phyloP scores from a whole-genome alignment of 1,284 basidiomycete genomes.

The Fomitopsis betulina region DNA sequence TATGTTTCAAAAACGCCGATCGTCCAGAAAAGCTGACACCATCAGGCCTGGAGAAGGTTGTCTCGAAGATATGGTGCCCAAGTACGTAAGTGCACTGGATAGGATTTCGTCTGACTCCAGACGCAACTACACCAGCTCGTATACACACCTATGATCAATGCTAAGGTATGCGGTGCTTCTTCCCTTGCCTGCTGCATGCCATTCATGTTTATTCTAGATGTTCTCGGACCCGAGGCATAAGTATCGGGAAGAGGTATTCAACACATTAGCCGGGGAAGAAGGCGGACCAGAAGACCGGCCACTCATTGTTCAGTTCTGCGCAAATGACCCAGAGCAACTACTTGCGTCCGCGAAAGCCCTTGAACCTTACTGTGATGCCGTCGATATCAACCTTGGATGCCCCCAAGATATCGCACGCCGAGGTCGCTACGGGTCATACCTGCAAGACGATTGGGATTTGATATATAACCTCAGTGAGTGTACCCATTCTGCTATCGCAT shows the following conservation, averaged over 20 bases:
- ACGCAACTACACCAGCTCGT: conserved; percentile 46
- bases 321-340: conserved; percentile 81
- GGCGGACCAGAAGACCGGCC: conserved; percentile 73
- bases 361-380: conserved; percentile 79
- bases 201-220: conserved; percentile 37
- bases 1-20: conserved; percentile 35
- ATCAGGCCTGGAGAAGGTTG: conserved; percentile 86
- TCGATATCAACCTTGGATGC: conserved; percentile 95
- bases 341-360: conserved; percentile 73
- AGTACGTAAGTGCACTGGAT: conserved; percentile 33
- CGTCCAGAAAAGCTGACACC: neutral
- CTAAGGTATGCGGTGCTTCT: conserved; percentile 55
- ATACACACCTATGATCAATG: conserved; percentile 98
- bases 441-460: conserved; percentile 94
- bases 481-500: neutral
- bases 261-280: conserved; percentile 65
- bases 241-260: conserved; percentile 65
- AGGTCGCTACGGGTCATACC: conserved; percentile 86
- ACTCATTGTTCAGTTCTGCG: conserved; percentile 92
- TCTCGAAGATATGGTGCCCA: conserved; percentile 82
- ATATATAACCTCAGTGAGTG: conserved; percentile 75
- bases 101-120: conserved; percentile 7
- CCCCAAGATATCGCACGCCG: conserved; percentile 92
- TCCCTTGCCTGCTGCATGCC: neutral
- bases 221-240: conserved; percentile 54